Conservation (phyloP, 352 stramenopile genomes). For the Globisporangium nagaii region DNA sequence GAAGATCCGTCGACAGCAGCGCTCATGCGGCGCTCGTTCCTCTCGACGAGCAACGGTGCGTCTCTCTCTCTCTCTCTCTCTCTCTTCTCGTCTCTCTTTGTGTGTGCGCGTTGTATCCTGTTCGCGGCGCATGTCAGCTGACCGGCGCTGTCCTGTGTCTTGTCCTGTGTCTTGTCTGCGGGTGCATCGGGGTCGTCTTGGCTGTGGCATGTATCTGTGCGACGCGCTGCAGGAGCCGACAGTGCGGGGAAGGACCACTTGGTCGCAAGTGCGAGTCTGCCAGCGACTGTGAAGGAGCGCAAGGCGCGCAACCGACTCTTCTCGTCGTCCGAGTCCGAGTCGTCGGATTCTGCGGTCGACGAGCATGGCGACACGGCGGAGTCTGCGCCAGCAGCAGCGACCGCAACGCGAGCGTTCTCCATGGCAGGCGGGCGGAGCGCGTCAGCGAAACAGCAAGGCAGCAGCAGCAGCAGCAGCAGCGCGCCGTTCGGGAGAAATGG, state of each 20-base stretch:
- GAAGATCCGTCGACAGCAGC: not conserved
- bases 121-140: not conserved
- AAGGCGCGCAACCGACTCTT: slow-evolving; percentile 14
- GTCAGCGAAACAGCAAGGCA: slow-evolving; percentile 8
- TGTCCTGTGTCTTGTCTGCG: not conserved
- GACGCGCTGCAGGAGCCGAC: not conserved
- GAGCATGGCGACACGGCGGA: not conserved
- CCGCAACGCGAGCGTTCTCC: slow-evolving; percentile 6
- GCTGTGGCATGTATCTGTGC: not conserved
- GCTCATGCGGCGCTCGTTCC: not conserved
- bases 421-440: slow-evolving; percentile 1
- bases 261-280: not conserved
- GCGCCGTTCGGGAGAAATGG: not conserved
- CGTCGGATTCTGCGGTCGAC: slow-evolving; percentile 8
- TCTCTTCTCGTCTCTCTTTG: not conserved
- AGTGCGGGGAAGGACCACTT: slow-evolving; percentile 1
- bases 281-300: slow-evolving; percentile 8
- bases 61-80: not conserved
- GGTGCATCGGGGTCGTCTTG: not conserved
- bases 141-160: not conserved
- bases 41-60: slow-evolving; percentile 2
- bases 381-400: not conserved
- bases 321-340: slow-evolving; percentile 18
- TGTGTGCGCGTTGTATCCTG: too few relatives aligned
- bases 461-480: slow-evolving; percentile 5